phyloP scores from a whole-genome alignment of 768 basidiomycete species.

The Chalciporus piperatus region DNA sequence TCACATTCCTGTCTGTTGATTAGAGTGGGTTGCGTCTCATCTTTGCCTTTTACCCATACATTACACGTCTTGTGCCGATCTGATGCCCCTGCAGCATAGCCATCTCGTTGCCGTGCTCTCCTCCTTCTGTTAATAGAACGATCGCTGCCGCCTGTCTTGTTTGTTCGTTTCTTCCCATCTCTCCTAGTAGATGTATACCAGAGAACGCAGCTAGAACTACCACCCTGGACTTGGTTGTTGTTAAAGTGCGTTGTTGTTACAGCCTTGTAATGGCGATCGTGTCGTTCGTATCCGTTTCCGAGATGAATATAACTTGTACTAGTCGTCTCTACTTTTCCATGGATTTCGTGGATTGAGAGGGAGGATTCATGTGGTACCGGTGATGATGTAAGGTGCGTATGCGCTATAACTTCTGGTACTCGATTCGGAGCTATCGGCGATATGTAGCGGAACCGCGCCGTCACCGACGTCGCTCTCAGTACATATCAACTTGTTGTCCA shows the following conservation, averaged over 20 bases:
- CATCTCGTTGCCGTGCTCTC: not conserved
- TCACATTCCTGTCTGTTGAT: not conserved
- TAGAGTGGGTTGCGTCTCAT: not conserved
- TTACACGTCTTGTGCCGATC: conserved; percentile 2
- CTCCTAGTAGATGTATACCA: conserved; percentile 25
- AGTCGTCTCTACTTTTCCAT: not conserved
- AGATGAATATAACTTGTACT: not conserved
- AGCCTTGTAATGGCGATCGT: not conserved
- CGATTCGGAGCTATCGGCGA: not conserved
- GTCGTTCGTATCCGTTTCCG: not conserved
- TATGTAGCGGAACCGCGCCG: too few relatives aligned
- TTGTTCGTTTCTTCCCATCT: not conserved
- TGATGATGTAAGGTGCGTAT: too few relatives aligned
- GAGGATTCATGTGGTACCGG: too few relatives aligned
- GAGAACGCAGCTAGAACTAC: conserved; percentile 15
- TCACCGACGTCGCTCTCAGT: too few relatives aligned
- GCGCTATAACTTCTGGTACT: too few relatives aligned
- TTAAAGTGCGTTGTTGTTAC: not conserved
- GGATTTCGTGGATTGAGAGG: too few relatives aligned
- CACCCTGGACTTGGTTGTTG: not conserved
- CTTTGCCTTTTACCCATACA: not conserved
- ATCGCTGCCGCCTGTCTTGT: not conserved
- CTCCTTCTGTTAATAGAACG: conserved; percentile 1
- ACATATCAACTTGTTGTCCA: too few relatives aligned
- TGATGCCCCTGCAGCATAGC: not conserved